Evolutionary conservation across 495 filamentous ascomycete species (phyloP).

Genomic region (Penicillium atrosanguineum): DNA sequence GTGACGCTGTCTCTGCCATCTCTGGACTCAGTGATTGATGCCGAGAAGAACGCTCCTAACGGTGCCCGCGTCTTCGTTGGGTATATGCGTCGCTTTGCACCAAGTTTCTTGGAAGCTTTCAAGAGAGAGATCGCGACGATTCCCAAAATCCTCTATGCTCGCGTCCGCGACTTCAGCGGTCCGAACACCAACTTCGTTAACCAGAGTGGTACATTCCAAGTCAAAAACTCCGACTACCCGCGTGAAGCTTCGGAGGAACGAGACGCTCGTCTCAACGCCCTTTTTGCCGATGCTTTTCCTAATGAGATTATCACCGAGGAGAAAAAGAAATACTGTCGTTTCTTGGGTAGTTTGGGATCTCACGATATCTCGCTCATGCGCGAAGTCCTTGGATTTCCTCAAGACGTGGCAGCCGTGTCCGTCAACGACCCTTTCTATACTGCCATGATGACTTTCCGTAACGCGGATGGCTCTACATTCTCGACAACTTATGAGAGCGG

Average conservation of each 20-base stretch:
- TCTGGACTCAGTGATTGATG: constrained; percentile 33
- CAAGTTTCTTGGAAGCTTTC: constrained; percentile 39
- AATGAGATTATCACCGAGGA: constrained; percentile 19
- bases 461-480: constrained; percentile 15
- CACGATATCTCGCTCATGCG: constrained; percentile 52
- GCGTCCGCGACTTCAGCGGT: constrained; percentile 46
- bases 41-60: constrained; percentile 30
- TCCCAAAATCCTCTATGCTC: constrained; percentile 42
- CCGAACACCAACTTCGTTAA: constrained; percentile 46
- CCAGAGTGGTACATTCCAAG: constrained; percentile 48
- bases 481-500: constrained; percentile 23
- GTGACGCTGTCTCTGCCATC: constrained; percentile 34
- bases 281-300: constrained; percentile 25
- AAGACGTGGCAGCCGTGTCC: constrained; percentile 33
- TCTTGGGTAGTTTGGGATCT: constrained; percentile 41
- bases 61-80: constrained; percentile 45
- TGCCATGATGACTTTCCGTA: constrained; percentile 30
- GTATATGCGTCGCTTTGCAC: constrained; percentile 52
- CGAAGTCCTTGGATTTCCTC: constrained; percentile 40
- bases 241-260: constrained; percentile 20
- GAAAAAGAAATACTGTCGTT: constrained; percentile 31
- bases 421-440: constrained; percentile 34
- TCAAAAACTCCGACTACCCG: constrained; percentile 30
- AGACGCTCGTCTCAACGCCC: constrained; percentile 15
- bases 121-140: constrained; percentile 36